Evolutionary conservation across 1,284 basidiomycete genomes (phyloP).

Genomic region (Athelia sp.): DNA sequence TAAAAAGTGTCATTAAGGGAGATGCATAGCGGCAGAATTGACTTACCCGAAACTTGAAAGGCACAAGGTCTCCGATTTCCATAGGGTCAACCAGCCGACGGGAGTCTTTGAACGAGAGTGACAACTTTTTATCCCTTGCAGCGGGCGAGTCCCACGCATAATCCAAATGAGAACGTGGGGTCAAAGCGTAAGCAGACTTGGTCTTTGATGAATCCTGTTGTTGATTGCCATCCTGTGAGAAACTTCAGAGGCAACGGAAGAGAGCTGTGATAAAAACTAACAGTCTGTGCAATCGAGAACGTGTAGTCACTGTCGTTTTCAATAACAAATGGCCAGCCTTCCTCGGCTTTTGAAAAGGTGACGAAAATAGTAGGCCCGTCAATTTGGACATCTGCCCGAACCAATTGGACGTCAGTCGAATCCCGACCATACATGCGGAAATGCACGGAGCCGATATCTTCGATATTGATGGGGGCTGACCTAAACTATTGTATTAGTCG

Average conservation of each 20-base stretch:
- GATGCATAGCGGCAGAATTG: neutral
- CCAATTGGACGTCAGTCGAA: constrained; percentile 48
- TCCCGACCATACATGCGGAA: constrained; percentile 56
- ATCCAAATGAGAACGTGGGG: constrained; percentile 50
- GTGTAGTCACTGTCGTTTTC: constrained; percentile 85
- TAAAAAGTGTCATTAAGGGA: constrained; percentile 6
- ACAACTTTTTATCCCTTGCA: constrained; percentile 77
- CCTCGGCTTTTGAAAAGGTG: constrained; percentile 62
- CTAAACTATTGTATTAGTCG: constrained; percentile 36
- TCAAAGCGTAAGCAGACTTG: constrained; percentile 47
- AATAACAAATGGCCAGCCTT: constrained; percentile 86
- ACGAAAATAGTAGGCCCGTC: constrained; percentile 91
- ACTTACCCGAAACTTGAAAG: constrained; percentile 80
- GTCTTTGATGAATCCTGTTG: constrained; percentile 31
- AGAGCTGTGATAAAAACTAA: constrained; percentile 26
- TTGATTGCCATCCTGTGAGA: constrained; percentile 43
- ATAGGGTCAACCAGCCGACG: constrained; percentile 86
- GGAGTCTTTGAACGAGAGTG: constrained; percentile 60
- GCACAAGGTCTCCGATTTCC: constrained; percentile 93
- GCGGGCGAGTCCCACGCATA: constrained; percentile 98
- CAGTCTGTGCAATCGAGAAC: constrained; percentile 76
- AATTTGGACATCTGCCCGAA: constrained; percentile 82
- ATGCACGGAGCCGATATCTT: constrained; percentile 86
- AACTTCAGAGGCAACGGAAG: constrained; percentile 4
- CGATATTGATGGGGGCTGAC: constrained; percentile 91